Base-by-base conservation (phyloP, 768 basidiomycete genomes). In the Rhizopogon rudus region DNA sequence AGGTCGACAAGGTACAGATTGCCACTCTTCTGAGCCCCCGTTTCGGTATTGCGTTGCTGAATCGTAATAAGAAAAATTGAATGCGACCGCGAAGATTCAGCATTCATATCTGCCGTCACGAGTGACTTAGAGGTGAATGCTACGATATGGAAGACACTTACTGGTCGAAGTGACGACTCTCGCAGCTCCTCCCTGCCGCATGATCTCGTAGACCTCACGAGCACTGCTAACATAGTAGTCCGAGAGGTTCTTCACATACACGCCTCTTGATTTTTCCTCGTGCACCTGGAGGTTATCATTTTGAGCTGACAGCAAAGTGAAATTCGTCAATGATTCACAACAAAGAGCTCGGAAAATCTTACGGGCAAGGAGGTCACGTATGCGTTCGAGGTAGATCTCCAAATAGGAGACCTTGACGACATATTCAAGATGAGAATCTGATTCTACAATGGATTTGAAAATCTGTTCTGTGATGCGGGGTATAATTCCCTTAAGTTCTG, bases 351-450 rank as follows among this genome's bases (percentile, higher is more conserved):
- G 13, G 9, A 20, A 33, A n/a, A 22, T 37, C 96, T 67, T 71
- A 98, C 96, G 97, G 57, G 93, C 88, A 52, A 99, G 80, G 53
- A 99, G 75, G 79, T 99, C 97, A 51, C 95, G 82, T 61, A 99
- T 93, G 59, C 88, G 84, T 73, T 99, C 97, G 57, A 98, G 80
- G 72, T 99, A 99, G 57, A 99, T 98, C 75, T 99, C 97, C 96
- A 99, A 98, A 72, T 98, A 99, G 37, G 93, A 97, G 51, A 98
- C 97, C 75, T 99, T 99, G 70, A 99, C 97, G 60, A 98, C 85
- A 71, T 99, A 99, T 72, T 99, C 97, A 55, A 99, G 76, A 70
- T 93, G 92, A 37, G 91, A 82, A 62, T 98, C 96, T 53, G 94
- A 96, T 65, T 93, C 87, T 55, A 97, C 87, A 67, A 99, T 99